Evolutionary conservation across 257 asterid genomes (phyloP), one percentile per base, ranked within the genome.

Genomic region (Plectranthus barbatus): DNA sequence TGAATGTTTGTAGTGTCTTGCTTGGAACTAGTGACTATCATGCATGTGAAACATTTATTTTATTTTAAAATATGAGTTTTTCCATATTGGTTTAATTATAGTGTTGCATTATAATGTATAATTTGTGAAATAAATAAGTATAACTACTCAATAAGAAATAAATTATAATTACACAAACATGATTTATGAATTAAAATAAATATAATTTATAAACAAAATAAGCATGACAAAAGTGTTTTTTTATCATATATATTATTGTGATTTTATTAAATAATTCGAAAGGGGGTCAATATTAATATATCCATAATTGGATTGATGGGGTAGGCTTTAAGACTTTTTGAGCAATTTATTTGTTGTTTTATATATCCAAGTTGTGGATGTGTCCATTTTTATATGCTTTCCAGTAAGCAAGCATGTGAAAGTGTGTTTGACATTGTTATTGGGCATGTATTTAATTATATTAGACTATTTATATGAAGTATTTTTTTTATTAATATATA

Each of bases 1-100:
- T 60, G 55, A 45, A 60, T 44, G 36, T 10, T 60, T 60, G 66
- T 60, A 44, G 45, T 42, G 66, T 45, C 55, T 60, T 60, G 66
- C 56, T 60, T 44, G 66, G 55, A 60, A 60, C 44, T 39, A 37
- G 42, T 37, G 31, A 39, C 17, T 6, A 19, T 17, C 4, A 1
- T 1, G 6, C 64, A 11, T 19, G 64, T 18, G 42, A 7, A 58
- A 58, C 19, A 39, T n/a, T n/a, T n/a, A n/a, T n/a, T n/a, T n/a
- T n/a, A n/a, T n/a, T n/a, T n/a, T n/a, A n/a, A n/a, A n/a, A n/a
- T n/a, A n/a, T n/a, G n/a, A n/a, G n/a, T n/a, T n/a, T n/a, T n/a
- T n/a, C n/a, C n/a, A n/a, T n/a, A n/a, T n/a, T n/a, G n/a, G n/a
- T n/a, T n/a, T n/a, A n/a, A n/a, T n/a, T n/a, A n/a, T n/a, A n/a